These are phyloP conservation scores for Yarrowia keelungensis DNA, from an alignment of 805 yeast genomes.

Conservation along the genomic window DNA sequence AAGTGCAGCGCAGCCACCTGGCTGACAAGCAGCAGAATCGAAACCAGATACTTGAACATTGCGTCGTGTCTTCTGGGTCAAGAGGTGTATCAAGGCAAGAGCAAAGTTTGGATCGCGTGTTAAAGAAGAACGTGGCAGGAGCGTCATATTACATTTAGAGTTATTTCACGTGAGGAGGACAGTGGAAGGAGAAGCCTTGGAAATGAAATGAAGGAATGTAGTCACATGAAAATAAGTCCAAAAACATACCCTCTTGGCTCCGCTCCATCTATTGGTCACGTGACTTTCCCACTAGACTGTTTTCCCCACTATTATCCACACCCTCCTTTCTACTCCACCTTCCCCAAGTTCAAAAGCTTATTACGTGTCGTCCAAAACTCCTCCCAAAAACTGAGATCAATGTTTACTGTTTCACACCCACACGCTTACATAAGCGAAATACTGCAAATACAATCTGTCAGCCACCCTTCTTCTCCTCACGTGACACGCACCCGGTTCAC, in stretches of 20 bases:
- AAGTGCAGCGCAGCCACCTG: constrained; percentile 67
- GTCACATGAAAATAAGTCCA: not conserved
- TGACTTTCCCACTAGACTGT: not conserved
- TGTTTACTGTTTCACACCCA: too few relatives aligned
- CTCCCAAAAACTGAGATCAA: not conserved
- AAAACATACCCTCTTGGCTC: too few relatives aligned
- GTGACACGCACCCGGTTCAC: too few relatives aligned
- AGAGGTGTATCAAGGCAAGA: not conserved
- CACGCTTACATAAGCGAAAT: too few relatives aligned
- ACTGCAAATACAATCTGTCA: too few relatives aligned
- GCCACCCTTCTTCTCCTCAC: too few relatives aligned
- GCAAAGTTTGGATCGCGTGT: constrained; percentile 33
- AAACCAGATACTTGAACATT: constrained; percentile 38
- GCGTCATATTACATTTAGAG: constrained; percentile 11
- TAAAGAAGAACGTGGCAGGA: constrained; percentile 28
- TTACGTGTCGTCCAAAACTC: constrained; percentile 14
- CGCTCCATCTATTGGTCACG: not conserved
- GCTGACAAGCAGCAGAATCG: constrained; percentile 42
- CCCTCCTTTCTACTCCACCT: not conserved
- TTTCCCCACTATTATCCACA: not conserved
- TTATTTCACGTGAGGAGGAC: constrained; percentile 24
- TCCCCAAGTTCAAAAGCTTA: constrained; percentile 7
- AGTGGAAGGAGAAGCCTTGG: too few relatives aligned
- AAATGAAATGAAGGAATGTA: not conserved
- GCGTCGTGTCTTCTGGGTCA: constrained; percentile 20